Percentiles rank a stretch among this genome's conserved stretches.
Evolutionary conservation across 2,329 filamentous ascomycete genomes (phyloP).

Genomic region (Cercospora janseana): DNA sequence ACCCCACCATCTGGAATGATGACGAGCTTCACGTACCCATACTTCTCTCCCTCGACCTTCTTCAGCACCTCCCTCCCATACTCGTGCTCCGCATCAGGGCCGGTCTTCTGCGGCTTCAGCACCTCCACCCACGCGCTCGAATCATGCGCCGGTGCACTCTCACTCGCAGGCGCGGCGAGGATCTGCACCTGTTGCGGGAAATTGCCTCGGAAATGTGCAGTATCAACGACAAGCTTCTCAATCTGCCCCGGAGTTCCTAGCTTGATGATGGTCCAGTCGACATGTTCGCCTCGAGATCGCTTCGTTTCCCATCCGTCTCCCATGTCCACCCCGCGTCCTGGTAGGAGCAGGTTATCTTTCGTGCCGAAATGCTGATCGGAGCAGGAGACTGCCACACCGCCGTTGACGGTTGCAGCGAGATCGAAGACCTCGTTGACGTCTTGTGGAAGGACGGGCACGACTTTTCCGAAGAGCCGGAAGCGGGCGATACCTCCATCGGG

Average conservation of each 20-base stretch:
- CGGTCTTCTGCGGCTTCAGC: constrained; percentile 64
- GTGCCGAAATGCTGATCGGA: constrained; percentile 83
- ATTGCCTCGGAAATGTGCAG: constrained; percentile 80
- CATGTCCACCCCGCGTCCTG: constrained; percentile 78
- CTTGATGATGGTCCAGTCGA: constrained; percentile 78
- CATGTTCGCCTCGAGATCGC: constrained; percentile 68
- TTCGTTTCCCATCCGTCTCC: constrained; percentile 86
- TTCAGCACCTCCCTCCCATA: constrained; percentile 49
- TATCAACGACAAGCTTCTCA: constrained; percentile 70
- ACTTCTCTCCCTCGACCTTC: constrained; percentile 56
- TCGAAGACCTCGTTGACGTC: constrained; percentile 67
- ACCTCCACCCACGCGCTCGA: constrained; percentile 65
- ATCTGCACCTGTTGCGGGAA: constrained; percentile 75
- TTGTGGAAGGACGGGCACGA: constrained; percentile 71
- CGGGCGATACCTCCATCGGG: constrained; percentile 80
- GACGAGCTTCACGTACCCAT: constrained; percentile 83
- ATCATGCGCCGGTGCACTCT: constrained; percentile 50
- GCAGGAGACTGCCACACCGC: constrained; percentile 71
- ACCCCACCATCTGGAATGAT: constrained; percentile 93
- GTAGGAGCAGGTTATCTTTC: constrained; percentile 76
- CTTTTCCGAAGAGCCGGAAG: constrained; percentile 73
- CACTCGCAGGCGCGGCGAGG: constrained; percentile 58
- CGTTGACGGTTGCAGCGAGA: constrained; percentile 74
- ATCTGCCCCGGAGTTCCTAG: constrained; percentile 66
- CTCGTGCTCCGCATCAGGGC: constrained; percentile 70